A percentile compares a stretch with the other conserved stretches of the same genome.
Evolutionary conservation across 768 basidiomycete genomes (phyloP).

Genomic region (Hygrocybe coccinea): DNA sequence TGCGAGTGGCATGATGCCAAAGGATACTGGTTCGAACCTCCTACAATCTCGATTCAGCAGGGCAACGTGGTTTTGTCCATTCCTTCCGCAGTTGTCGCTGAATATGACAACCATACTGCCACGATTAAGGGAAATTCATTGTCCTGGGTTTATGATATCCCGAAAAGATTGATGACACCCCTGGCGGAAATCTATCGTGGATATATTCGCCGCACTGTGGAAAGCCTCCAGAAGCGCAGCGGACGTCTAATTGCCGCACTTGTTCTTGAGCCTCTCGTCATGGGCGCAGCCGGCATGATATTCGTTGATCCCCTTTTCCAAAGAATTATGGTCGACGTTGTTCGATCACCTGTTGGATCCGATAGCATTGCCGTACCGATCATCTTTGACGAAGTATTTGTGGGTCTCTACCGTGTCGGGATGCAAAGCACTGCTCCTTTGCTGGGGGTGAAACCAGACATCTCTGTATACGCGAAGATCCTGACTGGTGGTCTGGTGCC

Average conservation of each 20-base stretch:
- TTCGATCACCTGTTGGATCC: constrained; percentile 46
- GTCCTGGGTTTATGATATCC: constrained; percentile 65
- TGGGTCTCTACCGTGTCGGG: constrained; percentile 86
- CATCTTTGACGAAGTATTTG: constrained; percentile 94
- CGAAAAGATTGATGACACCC: constrained; percentile 49
- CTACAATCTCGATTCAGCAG: constrained; percentile 63
- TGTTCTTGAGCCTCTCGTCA: constrained; percentile 84
- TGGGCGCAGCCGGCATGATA: constrained; percentile 96
- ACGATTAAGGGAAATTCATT: constrained; percentile 42
- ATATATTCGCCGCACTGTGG: constrained; percentile 53
- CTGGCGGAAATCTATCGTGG: constrained; percentile 61
- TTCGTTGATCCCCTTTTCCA: constrained; percentile 98
- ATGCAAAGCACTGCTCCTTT: constrained; percentile 58
- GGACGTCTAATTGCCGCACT: constrained; percentile 60
- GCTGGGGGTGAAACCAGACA: constrained; percentile 75
- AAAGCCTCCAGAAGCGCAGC: constrained; percentile 38
- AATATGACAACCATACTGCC: constrained; percentile 21
- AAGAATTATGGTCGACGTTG: constrained; percentile 75
- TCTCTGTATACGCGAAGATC: constrained; percentile 89
- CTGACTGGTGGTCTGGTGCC: constrained; percentile 91
- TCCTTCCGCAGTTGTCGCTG: constrained; percentile 43
- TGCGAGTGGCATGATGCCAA: constrained; percentile 95
- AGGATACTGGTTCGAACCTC: constrained; percentile 92
- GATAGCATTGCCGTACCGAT: constrained; percentile 64
- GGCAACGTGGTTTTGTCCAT: constrained; percentile 53